phyloP scores from a whole-genome alignment of 805 yeast species.

The Dipodascopsis uninucleata region DNA sequence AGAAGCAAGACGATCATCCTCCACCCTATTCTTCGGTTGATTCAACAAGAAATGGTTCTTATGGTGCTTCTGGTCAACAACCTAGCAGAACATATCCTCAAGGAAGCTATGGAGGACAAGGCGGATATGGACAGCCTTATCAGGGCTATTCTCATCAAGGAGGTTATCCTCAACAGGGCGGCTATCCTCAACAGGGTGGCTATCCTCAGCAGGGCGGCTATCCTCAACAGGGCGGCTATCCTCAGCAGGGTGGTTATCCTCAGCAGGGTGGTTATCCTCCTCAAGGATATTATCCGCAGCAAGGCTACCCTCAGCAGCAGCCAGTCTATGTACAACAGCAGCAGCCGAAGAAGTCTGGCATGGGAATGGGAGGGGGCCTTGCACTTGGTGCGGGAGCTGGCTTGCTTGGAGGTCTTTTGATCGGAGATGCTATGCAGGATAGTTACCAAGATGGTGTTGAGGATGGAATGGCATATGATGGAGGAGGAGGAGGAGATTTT shows the following conservation, averaged over 20 bases:
- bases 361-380: conserved; percentile 41
- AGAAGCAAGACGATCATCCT: conserved; percentile 1
- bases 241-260: conserved; percentile 31
- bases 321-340: conserved; percentile 29
- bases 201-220: conserved; percentile 31
- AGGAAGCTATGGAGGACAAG: conserved; percentile 15
- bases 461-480: conserved; percentile 33
- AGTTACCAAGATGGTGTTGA: conserved; percentile 36
- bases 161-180: conserved; percentile 29
- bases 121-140: conserved; percentile 19
- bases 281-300: conserved; percentile 39
- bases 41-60: conserved; percentile 1
- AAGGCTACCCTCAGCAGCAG: conserved; percentile 31
- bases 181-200: conserved; percentile 33
- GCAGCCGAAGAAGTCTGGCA: conserved; percentile 38
- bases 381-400: conserved; percentile 58
- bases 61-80: no score
- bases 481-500: conserved; percentile 34
- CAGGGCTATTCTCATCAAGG: conserved; percentile 24
- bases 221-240: conserved; percentile 15
- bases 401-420: conserved; percentile 56
- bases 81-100: conserved; percentile 8
- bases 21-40: neutral
- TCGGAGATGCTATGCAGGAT: conserved; percentile 46
- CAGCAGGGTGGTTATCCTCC: conserved; percentile 31